Percentiles rank a stretch among this genome's conserved stretches.
Conservation (phyloP, 1,284 basidiomycete species). For the Leccinum subspadiceum region DNA sequence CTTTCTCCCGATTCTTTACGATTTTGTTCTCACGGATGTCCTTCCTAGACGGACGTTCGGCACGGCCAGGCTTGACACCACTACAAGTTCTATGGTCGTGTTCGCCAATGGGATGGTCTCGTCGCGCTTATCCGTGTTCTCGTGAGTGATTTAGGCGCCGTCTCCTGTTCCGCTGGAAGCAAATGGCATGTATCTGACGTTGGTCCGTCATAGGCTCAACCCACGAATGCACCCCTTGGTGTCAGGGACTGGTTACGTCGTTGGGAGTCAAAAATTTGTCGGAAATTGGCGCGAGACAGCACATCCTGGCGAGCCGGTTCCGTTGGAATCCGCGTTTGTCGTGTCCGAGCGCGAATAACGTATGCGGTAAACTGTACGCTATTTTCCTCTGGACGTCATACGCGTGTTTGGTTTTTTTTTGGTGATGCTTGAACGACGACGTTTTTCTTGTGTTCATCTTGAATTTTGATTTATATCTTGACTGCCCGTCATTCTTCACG, state of each 20-base stretch:
- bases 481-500: constrained; percentile 9
- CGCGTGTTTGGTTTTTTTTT: background rate
- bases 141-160: constrained; percentile 27
- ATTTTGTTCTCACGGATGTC: constrained; percentile 1
- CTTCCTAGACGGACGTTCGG: constrained; percentile 46
- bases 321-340: constrained; percentile 59
- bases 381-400: background rate
- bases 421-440: constrained; percentile 8
- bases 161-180: background rate
- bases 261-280: constrained; percentile 61
- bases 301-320: constrained; percentile 41
- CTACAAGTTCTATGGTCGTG: constrained; percentile 60
- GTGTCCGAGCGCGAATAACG: constrained; percentile 43
- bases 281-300: constrained; percentile 59
- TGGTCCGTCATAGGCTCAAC: background rate
- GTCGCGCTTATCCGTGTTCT: constrained; percentile 58
- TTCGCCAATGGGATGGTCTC: constrained; percentile 67
- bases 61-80: constrained; percentile 61
- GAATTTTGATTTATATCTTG: constrained; percentile 12
- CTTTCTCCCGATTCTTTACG: background rate
- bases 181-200: background rate
- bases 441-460: constrained; percentile 6
- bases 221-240: constrained; percentile 27
- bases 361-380: background rate
- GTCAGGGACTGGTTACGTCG: constrained; percentile 62